These are phyloP conservation scores for Talaromyces borbonicus DNA, from an alignment of 495 filamentous ascomycete species.

Conservation along the genomic window DNA sequence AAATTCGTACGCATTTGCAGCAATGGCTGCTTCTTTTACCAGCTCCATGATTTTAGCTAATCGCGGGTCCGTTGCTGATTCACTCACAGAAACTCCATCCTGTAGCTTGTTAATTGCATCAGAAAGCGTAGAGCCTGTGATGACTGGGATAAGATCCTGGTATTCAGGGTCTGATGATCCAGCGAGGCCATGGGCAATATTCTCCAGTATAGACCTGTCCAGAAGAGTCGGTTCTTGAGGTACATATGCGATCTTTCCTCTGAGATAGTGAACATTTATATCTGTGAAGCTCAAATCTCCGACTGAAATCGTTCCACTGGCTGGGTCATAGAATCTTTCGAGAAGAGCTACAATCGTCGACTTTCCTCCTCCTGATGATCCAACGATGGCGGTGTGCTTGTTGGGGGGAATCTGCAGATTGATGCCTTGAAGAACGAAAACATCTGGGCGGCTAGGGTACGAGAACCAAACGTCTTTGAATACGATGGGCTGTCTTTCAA, in stretches of 20 bases:
- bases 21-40: constrained; percentile 10
- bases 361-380: constrained; percentile 50
- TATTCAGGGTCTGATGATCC: constrained; percentile 36
- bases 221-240: constrained; percentile 56
- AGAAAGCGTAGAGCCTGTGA: not conserved
- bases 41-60: constrained; percentile 8
- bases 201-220: constrained; percentile 51
- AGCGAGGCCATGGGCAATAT: constrained; percentile 50
- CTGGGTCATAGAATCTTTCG: constrained; percentile 50
- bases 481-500: constrained; percentile 25
- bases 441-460: constrained; percentile 40
- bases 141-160: not conserved
- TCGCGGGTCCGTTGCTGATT: constrained; percentile 7
- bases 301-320: constrained; percentile 25
- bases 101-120: not conserved
- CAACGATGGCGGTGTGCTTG: constrained; percentile 48
- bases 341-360: constrained; percentile 56
- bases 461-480: constrained; percentile 52
- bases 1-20: constrained; percentile 15
- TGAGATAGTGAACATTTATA: constrained; percentile 40
- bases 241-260: constrained; percentile 43
- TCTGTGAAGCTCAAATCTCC: constrained; percentile 38
- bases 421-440: constrained; percentile 30
- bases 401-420: constrained; percentile 27
- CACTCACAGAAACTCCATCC: constrained; percentile 7